Evolutionary conservation across 352 stramenopile species (phyloP), one percentile per base, ranked within the genome.

Genomic region (Globisporangium cederbergense): DNA sequence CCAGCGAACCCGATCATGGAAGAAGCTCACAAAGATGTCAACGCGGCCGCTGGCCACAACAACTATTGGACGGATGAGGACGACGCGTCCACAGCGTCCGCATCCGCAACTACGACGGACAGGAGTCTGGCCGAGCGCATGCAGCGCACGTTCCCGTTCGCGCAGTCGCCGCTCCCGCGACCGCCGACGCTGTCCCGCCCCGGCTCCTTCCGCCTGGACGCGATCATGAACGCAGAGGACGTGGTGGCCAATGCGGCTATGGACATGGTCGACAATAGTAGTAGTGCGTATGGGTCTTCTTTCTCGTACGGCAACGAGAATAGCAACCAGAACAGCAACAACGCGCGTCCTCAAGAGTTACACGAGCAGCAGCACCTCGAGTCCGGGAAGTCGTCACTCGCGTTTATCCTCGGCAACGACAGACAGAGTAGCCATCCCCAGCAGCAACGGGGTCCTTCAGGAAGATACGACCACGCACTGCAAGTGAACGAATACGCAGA

Each of bases 331-430:
- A 64, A 63, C 59, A 38, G 18, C 22, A 47, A 40, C 50, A 36
- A 25, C 16, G 7, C 30, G n/a, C 4, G 7, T 32, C 50, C 42
- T 22, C 30, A 43, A n/a, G 25, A 30, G 51, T 8, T 36, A 36
- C 62, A 34, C 22, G 50, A 25, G 11, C 25, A 63, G 16, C 32
- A 56, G 57, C n/a, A 62, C 62, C 30, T 16, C 40, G 42, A 60
- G 57, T 58, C 58, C 1, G 64, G 57, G 20, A 77, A 77, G 22
- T 68, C 63, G 16, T 77, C 71, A 36, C 42, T 77, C 18, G 65
- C 71, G 34, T 77, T 77, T 51, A 77, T 77, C 34, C 58, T 77
- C 3, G 71, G 64, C 60, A 40, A 40, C 59, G 42, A 66, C 32
- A 45, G 36, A 18, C 46, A 43, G 46, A 56, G 14, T 46, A 52